These are phyloP conservation scores for Aspergillus jensenii DNA, from an alignment of 2,329 filamentous ascomycete species.

Conservation along the genomic window DNA sequence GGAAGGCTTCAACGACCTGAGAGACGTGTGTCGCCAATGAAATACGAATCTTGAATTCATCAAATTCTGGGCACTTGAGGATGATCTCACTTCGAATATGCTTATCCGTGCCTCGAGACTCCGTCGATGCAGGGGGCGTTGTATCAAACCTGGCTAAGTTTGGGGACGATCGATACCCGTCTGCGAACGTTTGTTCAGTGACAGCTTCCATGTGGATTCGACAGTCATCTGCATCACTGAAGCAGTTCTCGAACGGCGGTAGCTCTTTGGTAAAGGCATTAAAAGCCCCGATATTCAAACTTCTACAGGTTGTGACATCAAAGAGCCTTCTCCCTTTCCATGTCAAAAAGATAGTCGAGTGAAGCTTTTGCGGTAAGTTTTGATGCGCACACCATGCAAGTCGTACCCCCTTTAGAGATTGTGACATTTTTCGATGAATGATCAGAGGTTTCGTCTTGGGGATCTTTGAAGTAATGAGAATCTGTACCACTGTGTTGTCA, in stretches of 20 bases:
- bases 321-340: conserved; percentile 75
- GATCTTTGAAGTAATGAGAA: conserved; percentile 69
- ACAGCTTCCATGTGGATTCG: conserved; percentile 76
- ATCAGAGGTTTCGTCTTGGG: conserved; percentile 60
- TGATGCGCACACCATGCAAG: conserved; percentile 69
- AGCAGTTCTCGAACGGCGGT: conserved; percentile 47
- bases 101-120: not conserved
- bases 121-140: not conserved
- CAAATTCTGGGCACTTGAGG: conserved; percentile 52
- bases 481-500: conserved; percentile 55
- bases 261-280: conserved; percentile 33
- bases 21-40: conserved; percentile 55
- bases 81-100: conserved; percentile 33
- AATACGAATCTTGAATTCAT: conserved; percentile 52
- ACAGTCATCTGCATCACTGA: conserved; percentile 51
- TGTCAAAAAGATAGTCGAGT: conserved; percentile 68
- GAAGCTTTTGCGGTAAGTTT: conserved; percentile 49
- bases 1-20: conserved; percentile 64
- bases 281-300: conserved; percentile 60
- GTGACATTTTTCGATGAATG: conserved; percentile 65
- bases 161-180: not conserved
- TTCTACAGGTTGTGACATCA: conserved; percentile 70
- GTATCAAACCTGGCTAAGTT: not conserved
- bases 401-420: conserved; percentile 66
- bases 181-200: conserved; percentile 55